Base-by-base conservation (phyloP, 352 stramenopile species). In the Saprolegnia diclina region DNA sequence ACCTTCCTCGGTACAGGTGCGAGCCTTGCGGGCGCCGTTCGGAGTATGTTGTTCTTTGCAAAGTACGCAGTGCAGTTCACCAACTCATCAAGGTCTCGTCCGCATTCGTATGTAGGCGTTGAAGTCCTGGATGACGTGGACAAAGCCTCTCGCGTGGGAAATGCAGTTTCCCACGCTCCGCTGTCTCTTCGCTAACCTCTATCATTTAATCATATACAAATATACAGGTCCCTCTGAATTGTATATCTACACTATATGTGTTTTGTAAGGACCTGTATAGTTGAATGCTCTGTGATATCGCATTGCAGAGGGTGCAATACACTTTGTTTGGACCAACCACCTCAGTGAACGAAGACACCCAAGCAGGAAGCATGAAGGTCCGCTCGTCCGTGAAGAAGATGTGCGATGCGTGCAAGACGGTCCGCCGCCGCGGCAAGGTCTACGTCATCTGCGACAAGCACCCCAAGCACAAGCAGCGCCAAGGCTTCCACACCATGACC, bases 381-480 rank as follows among this genome's bases (percentile, higher is more conserved):
- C 83, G 87, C 73, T 94, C 85, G 73, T 91, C 87, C 61, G 85
- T 97, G 40, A 94, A 94, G 83, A 83, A 84, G 75, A 94, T 96
- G 77, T 97, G 90, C 85, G 87, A 95, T 66, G 77, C 85, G 76
- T 97, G 90, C 87, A 94, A 95, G 80, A 79, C 96, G 70, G 89
- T 96, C 45, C 82, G 85, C 68, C 87, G 90, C 72, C 80, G 85
- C 71, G 75, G 75, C 71, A 92, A 91, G 77, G 81, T 96, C 54
- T 95, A 94, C 63, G 89, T 97, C 55, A 93, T 95, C 75, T 97
- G 90, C 74, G 87, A 95, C 72, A 87, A 85, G 73, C 94, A 86
- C 72, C 87, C 87, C 62, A 94, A 94, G 82, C 90, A 97, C 83
- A 97, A 97, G 84, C 90, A 97, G 79, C 87, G 90, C 65, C 89